Evolutionary conservation across 129 eudicot genomes (phyloP).

Genomic region (Flaveria robusta): DNA sequence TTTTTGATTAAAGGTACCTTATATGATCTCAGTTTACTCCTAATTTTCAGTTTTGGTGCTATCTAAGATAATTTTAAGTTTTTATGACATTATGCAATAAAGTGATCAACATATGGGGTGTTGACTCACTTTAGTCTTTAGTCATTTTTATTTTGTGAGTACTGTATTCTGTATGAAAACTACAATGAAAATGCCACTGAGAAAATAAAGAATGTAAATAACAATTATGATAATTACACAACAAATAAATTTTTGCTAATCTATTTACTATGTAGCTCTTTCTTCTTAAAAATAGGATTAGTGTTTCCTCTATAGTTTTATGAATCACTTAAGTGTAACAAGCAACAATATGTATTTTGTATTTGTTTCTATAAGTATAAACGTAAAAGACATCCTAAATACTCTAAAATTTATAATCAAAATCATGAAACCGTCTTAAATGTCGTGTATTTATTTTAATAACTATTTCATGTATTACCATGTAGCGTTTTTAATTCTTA

Average conservation of each 20-base stretch:
- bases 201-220: not conserved
- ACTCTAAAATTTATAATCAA: not conserved
- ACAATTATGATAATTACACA: not conserved
- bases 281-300: not conserved
- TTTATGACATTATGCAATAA: not conserved
- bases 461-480: no score
- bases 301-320: not conserved
- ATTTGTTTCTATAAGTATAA: not conserved
- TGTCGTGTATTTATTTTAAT: no score
- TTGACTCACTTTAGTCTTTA: not conserved
- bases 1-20: conserved; percentile 86
- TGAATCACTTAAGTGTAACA: not conserved
- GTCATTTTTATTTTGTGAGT: not conserved
- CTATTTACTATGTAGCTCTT: not conserved
- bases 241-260: not conserved
- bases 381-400: not conserved
- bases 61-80: conserved; percentile 34
- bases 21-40: conserved; percentile 82
- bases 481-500: not conserved
- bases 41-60: conserved; percentile 81
- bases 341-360: not conserved
- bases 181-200: not conserved
- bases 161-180: not conserved
- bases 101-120: not conserved
- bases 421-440: not conserved